Evolutionary conservation across 768 basidiomycete species (phyloP), one percentile per base, ranked within the genome.

Genomic region (Pholiota microspora): DNA sequence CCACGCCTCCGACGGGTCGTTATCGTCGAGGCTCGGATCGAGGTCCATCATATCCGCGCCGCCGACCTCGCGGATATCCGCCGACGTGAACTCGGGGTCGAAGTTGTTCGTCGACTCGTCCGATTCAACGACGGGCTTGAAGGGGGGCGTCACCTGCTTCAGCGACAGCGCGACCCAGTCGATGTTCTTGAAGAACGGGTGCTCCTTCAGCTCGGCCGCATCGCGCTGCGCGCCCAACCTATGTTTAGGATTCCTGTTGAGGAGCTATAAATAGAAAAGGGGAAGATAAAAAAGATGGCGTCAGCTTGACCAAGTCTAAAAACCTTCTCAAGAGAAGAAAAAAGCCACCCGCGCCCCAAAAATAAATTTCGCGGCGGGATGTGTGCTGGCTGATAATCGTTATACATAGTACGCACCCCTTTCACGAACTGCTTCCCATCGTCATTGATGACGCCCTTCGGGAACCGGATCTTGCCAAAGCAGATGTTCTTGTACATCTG

Each of bases 401-500:
- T n/a, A n/a, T n/a, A n/a, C n/a, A n/a, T n/a, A 50, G 59, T 32
- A 42, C 40, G 49, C 47, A 98, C 95, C 59, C 92, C 94, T 73
- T 98, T 98, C 64, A 99, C 97, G 62, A 98, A 99, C 74, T 95
- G 89, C 74, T 99, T 99, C 45, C 97, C 97, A 45, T 98, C 95
- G 64, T 99, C 97, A 56, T 88, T 87, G 62, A 98, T 98, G 29
- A 98, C 95, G 50, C 90, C 95, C 65, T 93, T 89, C 4, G 97
- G 97, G 76, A 98, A 98, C 50, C 94, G 81, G 67, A 98, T 98
- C 80, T 98, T 98, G 56, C 97, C 97, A 70, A 98, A 99, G 69
- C 95, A 97, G 61, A 92, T 93, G 73, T 91, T 94, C 79, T 94
- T 94, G 77, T 99, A 99, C 97, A 99, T 99, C 73, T 96, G 92